Evolutionary conservation across 352 stramenopile genomes (phyloP), one percentile per base, ranked within the genome.

Genomic region (Globisporangium polare): DNA sequence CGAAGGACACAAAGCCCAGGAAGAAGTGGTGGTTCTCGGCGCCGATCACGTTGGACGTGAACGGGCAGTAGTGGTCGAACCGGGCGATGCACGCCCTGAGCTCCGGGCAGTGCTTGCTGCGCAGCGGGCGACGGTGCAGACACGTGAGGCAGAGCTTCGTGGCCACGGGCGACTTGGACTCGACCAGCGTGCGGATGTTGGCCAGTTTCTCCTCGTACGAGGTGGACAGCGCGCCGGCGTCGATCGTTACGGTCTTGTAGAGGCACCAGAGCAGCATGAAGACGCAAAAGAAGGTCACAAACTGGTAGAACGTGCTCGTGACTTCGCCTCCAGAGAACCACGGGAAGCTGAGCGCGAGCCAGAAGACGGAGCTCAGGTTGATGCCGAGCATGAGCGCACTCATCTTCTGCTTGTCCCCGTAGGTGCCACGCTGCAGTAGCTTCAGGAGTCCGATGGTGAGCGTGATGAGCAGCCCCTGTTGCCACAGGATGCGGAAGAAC

Each of bases 21-120:
- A 99, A 99, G 50, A 77, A 91, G 45, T 79, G 66, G 77, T 99
- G 94, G 80, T 99, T 99, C 33, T 88, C 76, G 39, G 90, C 80
- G 12, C 96, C 97, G 52, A 99, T 90, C 60, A 94, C 98, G 78
- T 96, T 98, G 46, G 90, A 86, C 37, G 90, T 84, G 58, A 92
- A 95, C 12, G 86, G 86, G 24, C 86, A 95, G 58, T 93, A 92
- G 64, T 95, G 86, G 60, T 95, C 86, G 54, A 92, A 95, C 63
- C 78, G 84, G 35, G 85, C 80, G 56, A 95, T 86, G 68, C 86
- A 95, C 22, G 73, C 74, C 60, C 89, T 87, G 42, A 88, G 66
- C 62, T 93, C 84, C 4, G 84, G 81, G 49, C 83, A 90, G 66
- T 93, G 84, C 59, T 93, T 93, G 47, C 78, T 80, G 20, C 84